A percentile compares a stretch with the other conserved stretches of the same genome.
Conservation (phyloP, 2,329 filamentous ascomycete genomes). For the Exophiala sideris region DNA sequence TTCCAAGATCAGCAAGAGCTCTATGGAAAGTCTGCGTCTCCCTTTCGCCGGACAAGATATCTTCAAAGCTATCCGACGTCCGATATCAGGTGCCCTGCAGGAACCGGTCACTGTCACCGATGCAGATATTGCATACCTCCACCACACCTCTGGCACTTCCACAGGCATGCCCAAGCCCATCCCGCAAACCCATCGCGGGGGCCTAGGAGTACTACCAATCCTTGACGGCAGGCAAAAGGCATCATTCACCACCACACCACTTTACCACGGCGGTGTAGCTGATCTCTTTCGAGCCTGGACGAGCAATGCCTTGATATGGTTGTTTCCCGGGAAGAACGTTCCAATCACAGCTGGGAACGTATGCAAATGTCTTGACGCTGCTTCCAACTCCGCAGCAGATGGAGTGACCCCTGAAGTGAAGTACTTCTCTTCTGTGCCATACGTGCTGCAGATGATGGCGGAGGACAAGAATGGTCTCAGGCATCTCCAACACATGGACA, state of each 20-base stretch:
- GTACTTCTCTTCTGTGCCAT: conserved; percentile 63
- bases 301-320: conserved; percentile 57
- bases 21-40: background rate
- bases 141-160: conserved; percentile 65
- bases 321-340: conserved; percentile 56
- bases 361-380: conserved; percentile 43
- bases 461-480: conserved; percentile 43
- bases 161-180: conserved; percentile 63
- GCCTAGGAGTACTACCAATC: conserved; percentile 53
- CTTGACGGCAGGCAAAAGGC: conserved; percentile 42
- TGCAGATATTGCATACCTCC: conserved; percentile 53
- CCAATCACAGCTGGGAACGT: conserved; percentile 59
- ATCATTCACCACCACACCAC: conserved; percentile 63
- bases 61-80: conserved; percentile 3
- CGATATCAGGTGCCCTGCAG: background rate
- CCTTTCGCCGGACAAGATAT: conserved; percentile 9
- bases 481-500: conserved; percentile 51
- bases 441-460: conserved; percentile 54
- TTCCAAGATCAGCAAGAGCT: background rate
- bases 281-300: conserved; percentile 63
- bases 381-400: conserved; percentile 17
- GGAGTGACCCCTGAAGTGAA: conserved; percentile 37
- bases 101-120: conserved; percentile 24
- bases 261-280: conserved; percentile 64
- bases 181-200: conserved; percentile 54